Base-by-base conservation (phyloP, 2,329 filamentous ascomycete genomes). In the Fusarium staphyleae region DNA sequence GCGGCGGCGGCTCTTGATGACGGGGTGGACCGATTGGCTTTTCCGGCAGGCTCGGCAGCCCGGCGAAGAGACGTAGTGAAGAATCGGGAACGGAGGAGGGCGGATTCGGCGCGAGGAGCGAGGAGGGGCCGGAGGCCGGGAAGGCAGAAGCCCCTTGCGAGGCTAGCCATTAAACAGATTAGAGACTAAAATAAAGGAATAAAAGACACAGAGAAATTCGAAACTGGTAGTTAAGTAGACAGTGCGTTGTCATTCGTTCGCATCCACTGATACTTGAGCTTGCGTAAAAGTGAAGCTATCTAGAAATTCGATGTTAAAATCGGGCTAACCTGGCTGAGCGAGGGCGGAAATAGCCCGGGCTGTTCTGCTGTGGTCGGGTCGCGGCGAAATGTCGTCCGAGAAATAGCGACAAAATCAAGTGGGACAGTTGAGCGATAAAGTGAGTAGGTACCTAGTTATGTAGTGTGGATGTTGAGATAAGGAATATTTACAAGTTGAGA, bases 91-190 rank as follows among this genome's bases (percentile, higher is more conserved):
- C 58, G 62, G 40, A 60, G 37, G 33, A 62, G 48, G 30, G 61
- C 34, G 55, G 55, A 46, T 26, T 66, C 62, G 54, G 59, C 51
- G 48, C 60, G 59, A 57, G 66, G 50, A 12, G 60, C 55, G 42
- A 65, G 39, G 49, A 65, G 51, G 45, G 65, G 55, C 29, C 65
- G 66, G 36, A 67, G 49, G 46, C 66, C 64, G 26, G 69, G 57
- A 41, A 69, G 61, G 56, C 66, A 54, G 52, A 73, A 59, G 54
- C 69, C 68, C 44, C 71, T 63, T 30, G 66, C 48, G 54, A 74
- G 60, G 65, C 65, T 66, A 14, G 72, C 70, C 72, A 74, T 74
- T 36, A 14, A 15, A 16, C 5, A 14, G 37, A 12, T 18, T 8
- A 16, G 10, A 14, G 9, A 18, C 14, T 19, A 36, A 12, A 10